Evolutionary conservation across 345 rosid genomes (phyloP), one percentile per base, ranked within the genome.

Genomic region (Arabidopsis suecica): DNA sequence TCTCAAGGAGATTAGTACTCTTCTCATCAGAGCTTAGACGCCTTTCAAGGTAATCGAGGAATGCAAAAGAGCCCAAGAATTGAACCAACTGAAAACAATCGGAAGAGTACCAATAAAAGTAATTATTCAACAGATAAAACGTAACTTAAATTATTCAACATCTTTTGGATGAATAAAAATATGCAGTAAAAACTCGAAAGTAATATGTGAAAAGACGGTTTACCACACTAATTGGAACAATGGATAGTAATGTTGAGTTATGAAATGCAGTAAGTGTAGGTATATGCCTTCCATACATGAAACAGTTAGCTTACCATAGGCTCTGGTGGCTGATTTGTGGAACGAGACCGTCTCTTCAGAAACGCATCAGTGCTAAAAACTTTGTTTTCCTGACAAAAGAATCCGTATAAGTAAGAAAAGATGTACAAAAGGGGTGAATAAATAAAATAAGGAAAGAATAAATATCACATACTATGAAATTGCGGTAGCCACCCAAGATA

Each of bases 401-500:
- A 67, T 28, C 55, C 54, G 58, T 59, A 69, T 65, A 65, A 50
- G 68, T 58, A 36, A 56, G 22, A 68, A 45, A 65, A 49, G 59
- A 22, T 54, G 44, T 25, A 49, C 42, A 48, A 54, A 47, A 68
- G 59, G 5, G 33, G 23, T 41, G 30, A 45, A 14, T 23, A 61
- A 54, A 68, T 16, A 68, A n/a, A 62, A 71, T 20, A 74, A 69
- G 65, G 71, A 41, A 28, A 68, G 38, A 61, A 74, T 20, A 23
- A 53, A 75, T 14, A 3, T 68, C 57, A 33, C 97, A 50, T 91
- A 95, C 99, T 57, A 95, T 82, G 82, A 95, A 95, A 83, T 95
- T 95, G 86, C 96, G 99, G 80, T 95, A 95, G 86, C 99, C 99
- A 74, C 93, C 86, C 82, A 95, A 84, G 65, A 95, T 82, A 71